Evolutionary conservation across 2,329 filamentous ascomycete species (phyloP).

Genomic region (Pseudocercospora pini-densiflorae): DNA sequence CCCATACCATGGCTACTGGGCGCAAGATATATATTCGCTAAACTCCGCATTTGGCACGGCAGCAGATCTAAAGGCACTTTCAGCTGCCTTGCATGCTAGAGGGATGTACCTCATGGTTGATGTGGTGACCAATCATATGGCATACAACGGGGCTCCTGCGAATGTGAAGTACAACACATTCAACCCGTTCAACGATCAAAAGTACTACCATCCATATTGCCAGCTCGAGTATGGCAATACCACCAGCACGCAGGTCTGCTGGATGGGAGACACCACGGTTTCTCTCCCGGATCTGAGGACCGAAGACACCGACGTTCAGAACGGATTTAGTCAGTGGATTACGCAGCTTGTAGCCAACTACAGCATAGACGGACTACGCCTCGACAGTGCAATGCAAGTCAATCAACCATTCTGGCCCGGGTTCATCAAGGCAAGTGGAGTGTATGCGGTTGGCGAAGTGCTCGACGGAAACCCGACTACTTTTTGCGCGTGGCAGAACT

Average conservation of each 20-base stretch:
- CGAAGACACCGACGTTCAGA: slow-evolving; percentile 52
- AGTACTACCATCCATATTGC: slow-evolving; percentile 57
- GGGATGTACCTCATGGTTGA: slow-evolving; percentile 65
- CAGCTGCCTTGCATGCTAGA: slow-evolving; percentile 48
- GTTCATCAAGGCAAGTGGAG: slow-evolving; percentile 39
- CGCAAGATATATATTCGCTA: slow-evolving; percentile 33
- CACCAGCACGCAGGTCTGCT: slow-evolving; percentile 50
- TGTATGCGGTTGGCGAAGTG: slow-evolving; percentile 52
- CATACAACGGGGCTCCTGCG: slow-evolving; percentile 36
- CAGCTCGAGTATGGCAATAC: slow-evolving; percentile 58
- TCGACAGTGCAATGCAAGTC: slow-evolving; percentile 44
- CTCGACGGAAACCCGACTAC: slow-evolving; percentile 42
- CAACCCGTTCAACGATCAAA: slow-evolving; percentile 44
- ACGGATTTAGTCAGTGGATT: slow-evolving; percentile 62
- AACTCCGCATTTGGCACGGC: slow-evolving; percentile 53
- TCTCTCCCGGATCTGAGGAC: slow-evolving; percentile 66
- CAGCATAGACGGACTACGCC: slow-evolving; percentile 54
- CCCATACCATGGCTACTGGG: slow-evolving; percentile 47
- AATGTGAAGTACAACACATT: slow-evolving; percentile 40
- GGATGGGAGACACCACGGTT: slow-evolving; percentile 57
- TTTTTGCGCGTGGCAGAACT: slow-evolving; percentile 48
- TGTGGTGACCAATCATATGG: slow-evolving; percentile 61
- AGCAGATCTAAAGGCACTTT: slow-evolving; percentile 50
- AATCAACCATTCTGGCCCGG: slow-evolving; percentile 44
- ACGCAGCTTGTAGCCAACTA: slow-evolving; percentile 62